phyloP scores from a whole-genome alignment of 2,329 filamentous ascomycete genomes.

The Verticillium zaregamsianum region DNA sequence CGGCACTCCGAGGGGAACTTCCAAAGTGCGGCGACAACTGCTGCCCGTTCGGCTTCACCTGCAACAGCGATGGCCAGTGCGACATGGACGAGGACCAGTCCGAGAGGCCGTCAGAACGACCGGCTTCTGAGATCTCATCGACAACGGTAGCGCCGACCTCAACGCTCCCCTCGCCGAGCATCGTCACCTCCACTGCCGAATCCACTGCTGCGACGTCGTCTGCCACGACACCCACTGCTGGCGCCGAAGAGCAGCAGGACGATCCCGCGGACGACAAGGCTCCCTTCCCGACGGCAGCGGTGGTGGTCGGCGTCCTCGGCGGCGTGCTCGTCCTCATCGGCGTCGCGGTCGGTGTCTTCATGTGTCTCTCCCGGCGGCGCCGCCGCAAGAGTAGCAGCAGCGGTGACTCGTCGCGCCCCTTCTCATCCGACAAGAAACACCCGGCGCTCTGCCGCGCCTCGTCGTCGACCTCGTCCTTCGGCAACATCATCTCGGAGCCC shows the following conservation, averaged over 20 bases:
- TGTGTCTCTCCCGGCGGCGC: slow-evolving; percentile 31
- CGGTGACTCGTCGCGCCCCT: slow-evolving; percentile 13
- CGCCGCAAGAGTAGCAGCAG: slow-evolving; percentile 18
- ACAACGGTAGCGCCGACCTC: slow-evolving; percentile 14
- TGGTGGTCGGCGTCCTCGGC: slow-evolving; percentile 43
- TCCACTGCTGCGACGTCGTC: slow-evolving; percentile 10
- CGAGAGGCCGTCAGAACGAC: slow-evolving; percentile 19
- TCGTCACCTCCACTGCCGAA: background rate
- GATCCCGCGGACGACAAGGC: slow-evolving; percentile 6
- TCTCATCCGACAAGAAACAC: slow-evolving; percentile 2
- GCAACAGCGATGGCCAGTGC: slow-evolving; percentile 46
- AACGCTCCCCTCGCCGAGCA: slow-evolving; percentile 16
- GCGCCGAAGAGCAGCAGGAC: slow-evolving; percentile 10
- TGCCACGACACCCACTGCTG: slow-evolving; percentile 12
- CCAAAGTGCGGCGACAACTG: slow-evolving; percentile 55
- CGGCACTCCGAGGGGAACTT: slow-evolving; percentile 52
- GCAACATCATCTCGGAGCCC: slow-evolving; percentile 54
- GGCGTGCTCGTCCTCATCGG: slow-evolving; percentile 39
- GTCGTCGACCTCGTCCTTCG: slow-evolving; percentile 34
- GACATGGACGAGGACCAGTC: slow-evolving; percentile 47
- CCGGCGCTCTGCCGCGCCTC: slow-evolving; percentile 13
- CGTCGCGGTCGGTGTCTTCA: slow-evolving; percentile 32
- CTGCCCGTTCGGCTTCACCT: slow-evolving; percentile 71
- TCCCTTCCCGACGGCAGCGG: slow-evolving; percentile 28
- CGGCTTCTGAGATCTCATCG: slow-evolving; percentile 12